These are phyloP conservation scores for Raphidocelis subcapitata DNA, from an alignment of 139 green algal species.

Conservation along the genomic window DNA sequence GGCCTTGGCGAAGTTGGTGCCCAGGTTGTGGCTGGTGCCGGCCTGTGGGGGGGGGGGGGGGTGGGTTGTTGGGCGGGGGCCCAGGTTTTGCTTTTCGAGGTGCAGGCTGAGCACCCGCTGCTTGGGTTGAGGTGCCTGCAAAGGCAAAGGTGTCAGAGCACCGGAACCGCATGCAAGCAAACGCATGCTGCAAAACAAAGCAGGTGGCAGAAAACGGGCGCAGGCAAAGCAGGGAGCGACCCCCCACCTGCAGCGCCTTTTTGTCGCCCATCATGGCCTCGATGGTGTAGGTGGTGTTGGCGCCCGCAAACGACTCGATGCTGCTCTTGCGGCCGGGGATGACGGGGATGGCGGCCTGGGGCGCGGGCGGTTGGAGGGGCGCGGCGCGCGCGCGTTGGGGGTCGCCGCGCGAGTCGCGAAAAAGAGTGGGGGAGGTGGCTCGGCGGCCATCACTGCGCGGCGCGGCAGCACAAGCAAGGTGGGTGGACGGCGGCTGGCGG, in stretches of 20 bases:
- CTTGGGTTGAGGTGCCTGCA: background rate
- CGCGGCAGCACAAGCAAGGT: no score
- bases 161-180: conserved; percentile 1
- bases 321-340: conserved; percentile 90
- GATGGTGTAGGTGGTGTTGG: conserved; percentile 95
- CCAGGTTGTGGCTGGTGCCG: conserved; percentile 97
- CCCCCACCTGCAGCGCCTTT: conserved; percentile 71
- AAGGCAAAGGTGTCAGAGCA: no score
- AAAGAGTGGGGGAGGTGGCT: background rate
- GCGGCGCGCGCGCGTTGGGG: conserved; percentile 39
- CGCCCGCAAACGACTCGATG: conserved; percentile 91
- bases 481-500: no score
- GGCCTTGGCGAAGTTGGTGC: conserved; percentile 93
- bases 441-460: background rate
- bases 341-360: conserved; percentile 91
- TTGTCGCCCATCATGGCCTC: conserved; percentile 99
- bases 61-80: background rate
- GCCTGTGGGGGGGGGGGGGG: conserved; percentile 54
- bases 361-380: no score
- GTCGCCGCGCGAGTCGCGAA: background rate
- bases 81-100: background rate
- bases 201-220: background rate
- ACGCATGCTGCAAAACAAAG: conserved; percentile 5
- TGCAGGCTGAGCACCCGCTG: background rate
- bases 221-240: no score